phyloP scores from a whole-genome alignment of 2,329 filamentous ascomycete species.

The Neoarthrinium moseri region DNA sequence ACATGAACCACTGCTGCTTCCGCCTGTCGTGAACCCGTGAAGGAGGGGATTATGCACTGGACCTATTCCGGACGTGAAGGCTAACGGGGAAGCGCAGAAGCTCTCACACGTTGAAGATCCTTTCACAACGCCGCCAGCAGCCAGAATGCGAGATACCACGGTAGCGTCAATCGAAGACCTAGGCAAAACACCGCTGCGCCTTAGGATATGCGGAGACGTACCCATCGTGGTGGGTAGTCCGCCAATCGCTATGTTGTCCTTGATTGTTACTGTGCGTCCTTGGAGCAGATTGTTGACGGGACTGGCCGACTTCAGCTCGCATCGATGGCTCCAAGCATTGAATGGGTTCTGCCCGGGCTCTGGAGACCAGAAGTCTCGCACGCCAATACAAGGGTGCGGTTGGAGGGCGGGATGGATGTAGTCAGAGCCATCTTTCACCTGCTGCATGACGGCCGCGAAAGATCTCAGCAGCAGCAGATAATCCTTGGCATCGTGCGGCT shows the following conservation, averaged over 20 bases:
- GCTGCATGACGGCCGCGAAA: not conserved
- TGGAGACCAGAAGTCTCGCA: not conserved
- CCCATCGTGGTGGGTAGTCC: not conserved
- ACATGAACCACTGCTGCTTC: constrained; percentile 46
- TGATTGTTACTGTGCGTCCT: not conserved
- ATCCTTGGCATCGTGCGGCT: not conserved
- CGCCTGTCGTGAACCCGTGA: constrained; percentile 45
- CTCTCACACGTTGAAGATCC: constrained; percentile 55
- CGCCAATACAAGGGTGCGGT: not conserved
- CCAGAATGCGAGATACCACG: constrained; percentile 47
- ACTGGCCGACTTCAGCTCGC: not conserved
- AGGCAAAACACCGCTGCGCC: too few species aligned
- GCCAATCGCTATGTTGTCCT: not conserved
- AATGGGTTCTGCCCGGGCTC: not conserved
- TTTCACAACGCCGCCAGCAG: constrained; percentile 48
- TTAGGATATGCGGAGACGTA: too few species aligned
- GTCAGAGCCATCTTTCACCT: not conserved
- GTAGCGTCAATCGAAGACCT: constrained; percentile 53
- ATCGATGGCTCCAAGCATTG: not conserved
- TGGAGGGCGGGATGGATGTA: not conserved
- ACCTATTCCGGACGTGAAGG: constrained; percentile 45
- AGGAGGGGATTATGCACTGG: constrained; percentile 43
- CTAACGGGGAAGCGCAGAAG: constrained; percentile 47
- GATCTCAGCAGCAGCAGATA: not conserved
- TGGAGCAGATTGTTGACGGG: not conserved